Conservation (phyloP, 148 eudicot genomes). For the Hydrangea macrophylla region DNA sequence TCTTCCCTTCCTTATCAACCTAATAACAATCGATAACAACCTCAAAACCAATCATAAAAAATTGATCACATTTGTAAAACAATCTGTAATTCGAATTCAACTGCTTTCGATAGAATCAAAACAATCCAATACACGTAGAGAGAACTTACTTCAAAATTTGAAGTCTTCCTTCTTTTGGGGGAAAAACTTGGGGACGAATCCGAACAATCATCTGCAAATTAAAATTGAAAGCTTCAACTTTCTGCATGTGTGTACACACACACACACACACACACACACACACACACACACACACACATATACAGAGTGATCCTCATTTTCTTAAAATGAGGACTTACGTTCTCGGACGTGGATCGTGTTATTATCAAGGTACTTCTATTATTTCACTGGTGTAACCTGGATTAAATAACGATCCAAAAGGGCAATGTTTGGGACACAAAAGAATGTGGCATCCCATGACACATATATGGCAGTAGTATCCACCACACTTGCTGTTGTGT, state of each 20-base stretch:
- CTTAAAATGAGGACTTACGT: no score
- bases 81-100: background rate
- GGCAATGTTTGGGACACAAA: no score
- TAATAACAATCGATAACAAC: conserved; percentile 15
- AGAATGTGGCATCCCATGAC: no score
- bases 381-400: no score
- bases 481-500: no score
- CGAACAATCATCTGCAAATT: conserved; percentile 42
- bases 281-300: background rate
- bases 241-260: background rate
- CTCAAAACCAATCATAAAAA: background rate
- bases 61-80: conserved; percentile 1
- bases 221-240: background rate
- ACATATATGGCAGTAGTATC: no score
- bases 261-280: background rate
- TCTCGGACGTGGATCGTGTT: no score
- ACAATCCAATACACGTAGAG: background rate
- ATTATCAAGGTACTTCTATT: no score
- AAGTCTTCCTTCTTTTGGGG: conserved; percentile 49
- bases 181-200: conserved; percentile 40
- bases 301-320: no score
- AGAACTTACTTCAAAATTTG: conserved; percentile 24
- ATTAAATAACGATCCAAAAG: no score
- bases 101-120: background rate
- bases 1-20: conserved; percentile 26